Evolutionary conservation across 208 protist genomes (phyloP).

Genomic region (Trypanosoma boissoni): DNA sequence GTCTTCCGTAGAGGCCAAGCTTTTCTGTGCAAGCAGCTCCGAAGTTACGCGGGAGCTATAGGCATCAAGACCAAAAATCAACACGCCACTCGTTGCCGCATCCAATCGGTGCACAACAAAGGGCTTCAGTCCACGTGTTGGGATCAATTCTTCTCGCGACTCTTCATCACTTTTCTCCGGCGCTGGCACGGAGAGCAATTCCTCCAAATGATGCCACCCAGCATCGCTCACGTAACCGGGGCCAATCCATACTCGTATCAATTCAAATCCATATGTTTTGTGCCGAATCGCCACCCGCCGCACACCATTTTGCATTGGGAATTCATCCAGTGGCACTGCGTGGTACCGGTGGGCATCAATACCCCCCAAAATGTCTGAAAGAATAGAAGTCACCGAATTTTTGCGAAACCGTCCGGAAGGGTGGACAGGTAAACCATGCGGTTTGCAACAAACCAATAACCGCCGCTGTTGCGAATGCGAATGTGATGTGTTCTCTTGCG

Average conservation of each 20-base stretch:
- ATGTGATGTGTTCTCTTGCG: background rate
- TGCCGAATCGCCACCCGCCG: slow-evolving; percentile 49
- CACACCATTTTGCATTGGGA: slow-evolving; percentile 1
- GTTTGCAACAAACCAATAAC: slow-evolving; percentile 69
- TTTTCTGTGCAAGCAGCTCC: slow-evolving; percentile 43
- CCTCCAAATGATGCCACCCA: slow-evolving; percentile 38
- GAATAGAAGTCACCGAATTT: slow-evolving; percentile 89
- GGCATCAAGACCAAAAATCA: slow-evolving; percentile 69
- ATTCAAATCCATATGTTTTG: slow-evolving; percentile 46
- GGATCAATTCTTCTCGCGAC: background rate
- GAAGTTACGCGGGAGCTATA: slow-evolving; percentile 41
- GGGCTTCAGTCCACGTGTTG: slow-evolving; percentile 3
- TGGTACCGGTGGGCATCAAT: slow-evolving; percentile 41
- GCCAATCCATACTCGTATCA: slow-evolving; percentile 58
- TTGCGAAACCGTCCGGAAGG: slow-evolving; percentile 90
- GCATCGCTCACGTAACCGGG: slow-evolving; percentile 28
- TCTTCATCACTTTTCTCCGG: too few relatives aligned
- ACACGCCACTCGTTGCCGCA: slow-evolving; percentile 80
- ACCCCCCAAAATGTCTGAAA: slow-evolving; percentile 84
- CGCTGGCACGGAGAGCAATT: slow-evolving; percentile 1
- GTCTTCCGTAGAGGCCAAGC: background rate
- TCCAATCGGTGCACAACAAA: slow-evolving; percentile 86
- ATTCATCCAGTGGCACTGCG: slow-evolving; percentile 12
- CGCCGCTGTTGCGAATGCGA: slow-evolving; percentile 8
- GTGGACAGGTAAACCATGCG: slow-evolving; percentile 79